Evolutionary conservation across 2,329 filamentous ascomycete species (phyloP).

Genomic region (Cylindrodendrum hubeiense): DNA sequence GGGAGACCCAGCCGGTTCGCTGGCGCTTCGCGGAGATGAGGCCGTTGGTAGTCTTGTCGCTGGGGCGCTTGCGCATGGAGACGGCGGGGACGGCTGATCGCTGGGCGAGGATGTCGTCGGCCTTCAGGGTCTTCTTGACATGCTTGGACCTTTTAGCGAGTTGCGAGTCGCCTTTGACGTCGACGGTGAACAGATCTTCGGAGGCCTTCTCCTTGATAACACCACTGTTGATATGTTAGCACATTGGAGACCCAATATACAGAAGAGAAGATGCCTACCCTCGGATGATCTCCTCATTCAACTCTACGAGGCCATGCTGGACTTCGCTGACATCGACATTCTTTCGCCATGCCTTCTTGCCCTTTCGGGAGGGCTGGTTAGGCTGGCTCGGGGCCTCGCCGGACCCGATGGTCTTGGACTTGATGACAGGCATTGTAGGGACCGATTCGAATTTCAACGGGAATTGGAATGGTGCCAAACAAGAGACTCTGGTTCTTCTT

Average conservation of each 20-base stretch:
- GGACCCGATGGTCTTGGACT: constrained; percentile 58
- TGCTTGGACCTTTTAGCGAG: constrained; percentile 75
- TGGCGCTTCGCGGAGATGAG: constrained; percentile 80
- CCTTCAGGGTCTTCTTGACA: constrained; percentile 82
- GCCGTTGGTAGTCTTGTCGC: constrained; percentile 78
- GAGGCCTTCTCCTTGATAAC: constrained; percentile 86
- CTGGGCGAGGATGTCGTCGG: constrained; percentile 90
- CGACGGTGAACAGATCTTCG: constrained; percentile 86
- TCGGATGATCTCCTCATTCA: constrained; percentile 91
- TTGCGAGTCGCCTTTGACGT: constrained; percentile 77
- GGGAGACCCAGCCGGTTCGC: constrained; percentile 83
- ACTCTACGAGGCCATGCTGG: constrained; percentile 82
- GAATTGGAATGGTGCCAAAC: constrained; percentile 23
- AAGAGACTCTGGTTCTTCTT: constrained; percentile 34
- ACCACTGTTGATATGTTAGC: constrained; percentile 68
- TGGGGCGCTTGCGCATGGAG: constrained; percentile 80
- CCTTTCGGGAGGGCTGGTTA: constrained; percentile 92
- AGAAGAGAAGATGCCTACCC: constrained; percentile 68
- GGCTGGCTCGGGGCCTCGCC: constrained; percentile 79
- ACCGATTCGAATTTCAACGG: constrained; percentile 29
- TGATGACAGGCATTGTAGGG: constrained; percentile 66
- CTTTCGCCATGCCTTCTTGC: constrained; percentile 99
- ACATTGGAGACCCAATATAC: background rate
- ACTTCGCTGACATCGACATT: constrained; percentile 95
- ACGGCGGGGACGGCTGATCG: constrained; percentile 87